Evolutionary conservation across 2,329 filamentous ascomycete genomes (phyloP).

Genomic region (Penicillium sp.): DNA sequence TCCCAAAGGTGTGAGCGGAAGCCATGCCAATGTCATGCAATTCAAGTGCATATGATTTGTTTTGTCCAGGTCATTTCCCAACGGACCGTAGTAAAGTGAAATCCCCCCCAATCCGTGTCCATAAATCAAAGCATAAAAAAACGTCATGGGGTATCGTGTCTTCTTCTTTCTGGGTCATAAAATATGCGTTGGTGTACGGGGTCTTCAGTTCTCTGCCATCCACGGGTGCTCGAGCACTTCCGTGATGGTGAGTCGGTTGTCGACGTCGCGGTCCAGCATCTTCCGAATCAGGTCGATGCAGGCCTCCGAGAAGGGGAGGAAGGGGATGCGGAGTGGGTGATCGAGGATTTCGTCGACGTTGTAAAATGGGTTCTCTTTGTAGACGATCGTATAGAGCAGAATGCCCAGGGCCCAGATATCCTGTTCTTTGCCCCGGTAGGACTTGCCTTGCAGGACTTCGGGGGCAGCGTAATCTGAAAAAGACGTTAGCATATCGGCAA

Average conservation of each 20-base stretch:
- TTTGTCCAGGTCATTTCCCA: background rate
- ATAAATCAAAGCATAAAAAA: constrained; percentile 22
- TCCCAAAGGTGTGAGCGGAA: background rate
- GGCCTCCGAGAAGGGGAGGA: constrained; percentile 64
- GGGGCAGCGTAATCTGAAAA: constrained; percentile 87
- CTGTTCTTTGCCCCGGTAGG: constrained; percentile 94
- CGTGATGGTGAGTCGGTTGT: constrained; percentile 77
- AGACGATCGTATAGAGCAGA: constrained; percentile 95
- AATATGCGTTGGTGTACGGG: background rate
- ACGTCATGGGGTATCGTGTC: constrained; percentile 28
- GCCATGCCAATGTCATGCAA: background rate
- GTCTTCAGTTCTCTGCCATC: constrained; percentile 44
- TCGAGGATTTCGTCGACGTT: constrained; percentile 99
- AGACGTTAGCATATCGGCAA: constrained; percentile 7
- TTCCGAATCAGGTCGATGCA: constrained; percentile 87
- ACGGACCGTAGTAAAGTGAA: background rate
- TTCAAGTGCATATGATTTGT: background rate
- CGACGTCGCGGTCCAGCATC: constrained; percentile 91
- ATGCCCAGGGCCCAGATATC: constrained; percentile 98
- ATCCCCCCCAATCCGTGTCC: constrained; percentile 2
- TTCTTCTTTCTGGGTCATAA: constrained; percentile 18
- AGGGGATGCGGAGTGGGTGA: constrained; percentile 87
- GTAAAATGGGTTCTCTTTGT: constrained; percentile 99
- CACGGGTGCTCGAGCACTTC: constrained; percentile 89
- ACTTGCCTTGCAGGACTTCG: constrained; percentile 89